A percentile compares a stretch with the other conserved stretches of the same genome.
Conservation (phyloP, 2,329 filamentous ascomycete genomes). For the Colletotrichum musae region DNA sequence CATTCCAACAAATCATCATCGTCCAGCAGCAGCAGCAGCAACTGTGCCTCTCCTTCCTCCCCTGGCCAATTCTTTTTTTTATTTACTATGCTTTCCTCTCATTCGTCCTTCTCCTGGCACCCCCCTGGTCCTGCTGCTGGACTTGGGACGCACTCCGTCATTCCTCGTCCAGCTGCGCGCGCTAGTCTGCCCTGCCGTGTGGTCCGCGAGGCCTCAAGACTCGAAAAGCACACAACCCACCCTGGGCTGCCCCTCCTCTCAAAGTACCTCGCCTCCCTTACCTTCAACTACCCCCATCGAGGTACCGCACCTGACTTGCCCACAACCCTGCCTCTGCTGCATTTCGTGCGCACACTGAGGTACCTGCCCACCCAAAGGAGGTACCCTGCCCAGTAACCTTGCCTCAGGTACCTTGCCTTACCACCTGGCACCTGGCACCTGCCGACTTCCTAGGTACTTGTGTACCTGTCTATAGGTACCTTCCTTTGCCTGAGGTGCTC, state of each 20-base stretch:
- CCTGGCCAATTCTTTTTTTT: not conserved
- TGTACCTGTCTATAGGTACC: too few relatives aligned
- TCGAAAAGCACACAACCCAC: conserved; percentile 28
- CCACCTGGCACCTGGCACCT: not conserved
- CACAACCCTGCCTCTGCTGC: conserved; percentile 2
- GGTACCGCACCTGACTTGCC: conserved; percentile 4
- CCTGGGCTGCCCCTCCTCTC: conserved; percentile 31
- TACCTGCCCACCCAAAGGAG: not conserved
- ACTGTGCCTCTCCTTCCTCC: not conserved
- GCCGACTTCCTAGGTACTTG: too few relatives aligned
- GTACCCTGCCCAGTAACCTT: conserved; percentile 8
- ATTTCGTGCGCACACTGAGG: not conserved
- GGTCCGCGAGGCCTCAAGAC: conserved; percentile 38
- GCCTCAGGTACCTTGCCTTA: conserved; percentile 5
- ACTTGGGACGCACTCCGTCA: conserved; percentile 41
- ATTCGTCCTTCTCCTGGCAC: not conserved
- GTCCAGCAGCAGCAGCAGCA: not conserved
- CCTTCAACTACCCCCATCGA: not conserved
- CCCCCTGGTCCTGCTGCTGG: conserved; percentile 15
- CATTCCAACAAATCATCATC: too few relatives aligned
- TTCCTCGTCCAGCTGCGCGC: conserved; percentile 39
- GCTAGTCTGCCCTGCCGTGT: conserved; percentile 40
- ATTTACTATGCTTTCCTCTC: not conserved
- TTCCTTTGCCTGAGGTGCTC: too few relatives aligned
- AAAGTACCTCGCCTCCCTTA: conserved; percentile 39